These are phyloP conservation scores for Setaria viridis DNA, from an alignment of 202 grass and related monocot species.

Conservation along the genomic window DNA sequence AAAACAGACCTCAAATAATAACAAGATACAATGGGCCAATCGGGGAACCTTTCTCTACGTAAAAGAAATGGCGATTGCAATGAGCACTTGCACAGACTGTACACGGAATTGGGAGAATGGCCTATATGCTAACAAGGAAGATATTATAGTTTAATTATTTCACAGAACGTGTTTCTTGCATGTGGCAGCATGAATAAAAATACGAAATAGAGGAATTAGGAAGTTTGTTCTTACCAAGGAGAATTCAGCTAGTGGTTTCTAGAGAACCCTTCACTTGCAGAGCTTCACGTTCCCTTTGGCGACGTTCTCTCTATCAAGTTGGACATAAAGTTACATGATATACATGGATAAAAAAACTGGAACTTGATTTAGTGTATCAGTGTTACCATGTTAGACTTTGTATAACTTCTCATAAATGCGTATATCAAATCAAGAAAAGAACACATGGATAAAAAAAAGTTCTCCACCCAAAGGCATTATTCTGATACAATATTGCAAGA, in stretches of 20 bases:
- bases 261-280: slow-evolving; percentile 33
- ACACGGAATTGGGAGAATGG: not conserved
- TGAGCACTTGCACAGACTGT: not conserved
- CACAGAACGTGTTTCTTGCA: not conserved
- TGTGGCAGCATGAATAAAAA: not conserved
- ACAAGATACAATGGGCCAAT: not conserved
- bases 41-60: not conserved
- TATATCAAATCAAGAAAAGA: not conserved
- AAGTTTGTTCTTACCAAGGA: slow-evolving; percentile 23
- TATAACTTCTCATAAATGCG: not conserved
- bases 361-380: not conserved
- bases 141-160: not conserved
- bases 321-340: not conserved
- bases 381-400: not conserved
- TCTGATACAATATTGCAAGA: not conserved
- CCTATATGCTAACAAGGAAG: not conserved
- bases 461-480: not conserved
- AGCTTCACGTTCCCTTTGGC: slow-evolving; percentile 51
- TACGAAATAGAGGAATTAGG: not conserved
- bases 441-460: not conserved
- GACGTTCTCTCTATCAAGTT: slow-evolving; percentile 55
- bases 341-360: not conserved
- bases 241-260: slow-evolving; percentile 32
- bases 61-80: not conserved
- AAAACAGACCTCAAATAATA: not conserved